Conservation (phyloP, 225 moss, liverwort and hornwort species). For the Pseudoscleropodium purum region DNA sequence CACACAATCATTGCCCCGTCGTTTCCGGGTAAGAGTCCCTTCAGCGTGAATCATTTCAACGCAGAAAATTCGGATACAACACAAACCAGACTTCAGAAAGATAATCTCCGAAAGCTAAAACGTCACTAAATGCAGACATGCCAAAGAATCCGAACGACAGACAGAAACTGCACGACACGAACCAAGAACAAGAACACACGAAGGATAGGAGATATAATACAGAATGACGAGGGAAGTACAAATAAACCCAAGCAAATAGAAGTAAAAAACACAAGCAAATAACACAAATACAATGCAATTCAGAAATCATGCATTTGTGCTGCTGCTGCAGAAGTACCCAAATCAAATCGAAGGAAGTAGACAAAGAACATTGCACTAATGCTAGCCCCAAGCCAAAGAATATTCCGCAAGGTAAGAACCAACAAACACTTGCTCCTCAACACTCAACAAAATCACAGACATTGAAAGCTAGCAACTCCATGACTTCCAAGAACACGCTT, state of each 20-base stretch:
- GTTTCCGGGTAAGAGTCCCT: not conserved
- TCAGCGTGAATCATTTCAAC: not conserved
- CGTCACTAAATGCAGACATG: not conserved
- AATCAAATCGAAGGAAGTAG: no score
- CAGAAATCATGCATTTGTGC: not conserved
- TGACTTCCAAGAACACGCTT: no score
- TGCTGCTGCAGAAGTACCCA: accelerated
- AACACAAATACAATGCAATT: no score
- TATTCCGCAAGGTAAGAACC: no score
- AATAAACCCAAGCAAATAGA: not conserved
- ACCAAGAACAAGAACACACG: not conserved
- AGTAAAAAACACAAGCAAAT: not conserved
- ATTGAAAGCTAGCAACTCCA: not conserved
- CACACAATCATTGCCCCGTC: not conserved
- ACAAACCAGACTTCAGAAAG: not conserved
- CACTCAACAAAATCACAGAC: not conserved
- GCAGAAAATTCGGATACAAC: not conserved
- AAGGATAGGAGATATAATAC: no score
- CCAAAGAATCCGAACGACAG: no score
- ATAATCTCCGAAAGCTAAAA: not conserved
- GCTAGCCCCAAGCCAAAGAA: not conserved
- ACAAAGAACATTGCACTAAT: no score
- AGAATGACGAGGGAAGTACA: not conserved
- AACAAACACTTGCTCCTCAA: no score
- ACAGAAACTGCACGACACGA: not conserved